These are phyloP conservation scores for Acanthamoeba lenticulata DNA, from an alignment of 208 protist species.

Conservation along the genomic window DNA sequence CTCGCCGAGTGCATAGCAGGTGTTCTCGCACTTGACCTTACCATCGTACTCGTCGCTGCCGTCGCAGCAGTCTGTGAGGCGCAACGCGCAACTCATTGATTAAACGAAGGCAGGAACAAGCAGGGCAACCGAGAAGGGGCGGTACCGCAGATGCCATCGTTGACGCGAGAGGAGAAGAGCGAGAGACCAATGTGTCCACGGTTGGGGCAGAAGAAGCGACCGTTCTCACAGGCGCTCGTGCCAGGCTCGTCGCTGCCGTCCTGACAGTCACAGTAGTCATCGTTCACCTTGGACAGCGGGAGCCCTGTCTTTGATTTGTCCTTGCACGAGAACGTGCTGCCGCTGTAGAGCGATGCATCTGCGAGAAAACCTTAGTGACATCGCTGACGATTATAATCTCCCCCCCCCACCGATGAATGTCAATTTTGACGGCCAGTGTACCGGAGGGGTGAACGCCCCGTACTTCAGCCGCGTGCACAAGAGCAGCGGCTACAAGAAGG, in stretches of 20 bases:
- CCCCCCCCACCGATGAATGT: not conserved
- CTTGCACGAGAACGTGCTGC: constrained; percentile 41
- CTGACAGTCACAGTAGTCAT: constrained; percentile 95
- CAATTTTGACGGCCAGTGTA: not conserved
- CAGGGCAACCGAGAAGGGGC: not conserved
- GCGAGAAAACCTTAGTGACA: too few relatives aligned
- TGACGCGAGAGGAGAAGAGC: constrained; percentile 88
- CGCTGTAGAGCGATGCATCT: constrained; percentile 21
- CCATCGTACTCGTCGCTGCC: constrained; percentile 90
- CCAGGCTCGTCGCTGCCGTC: constrained; percentile 96
- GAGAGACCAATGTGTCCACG: constrained; percentile 79
- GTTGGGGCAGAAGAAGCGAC: constrained; percentile 91
- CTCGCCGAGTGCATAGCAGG: constrained; percentile 79
- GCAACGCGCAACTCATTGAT: not conserved
- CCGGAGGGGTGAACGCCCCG: not conserved
- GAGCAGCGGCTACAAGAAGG: not conserved
- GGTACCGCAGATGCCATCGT: constrained; percentile 92
- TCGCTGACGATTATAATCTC: not conserved
- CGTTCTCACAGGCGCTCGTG: constrained; percentile 85
- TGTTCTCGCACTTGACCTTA: constrained; percentile 83
- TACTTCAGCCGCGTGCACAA: not conserved
- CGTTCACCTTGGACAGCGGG: constrained; percentile 87
- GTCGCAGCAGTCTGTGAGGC: constrained; percentile 92
- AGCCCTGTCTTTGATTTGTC: constrained; percentile 1
- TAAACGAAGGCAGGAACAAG: not conserved